phyloP scores from a whole-genome alignment of 306 rosid genomes.

The Acacia acuminata region DNA sequence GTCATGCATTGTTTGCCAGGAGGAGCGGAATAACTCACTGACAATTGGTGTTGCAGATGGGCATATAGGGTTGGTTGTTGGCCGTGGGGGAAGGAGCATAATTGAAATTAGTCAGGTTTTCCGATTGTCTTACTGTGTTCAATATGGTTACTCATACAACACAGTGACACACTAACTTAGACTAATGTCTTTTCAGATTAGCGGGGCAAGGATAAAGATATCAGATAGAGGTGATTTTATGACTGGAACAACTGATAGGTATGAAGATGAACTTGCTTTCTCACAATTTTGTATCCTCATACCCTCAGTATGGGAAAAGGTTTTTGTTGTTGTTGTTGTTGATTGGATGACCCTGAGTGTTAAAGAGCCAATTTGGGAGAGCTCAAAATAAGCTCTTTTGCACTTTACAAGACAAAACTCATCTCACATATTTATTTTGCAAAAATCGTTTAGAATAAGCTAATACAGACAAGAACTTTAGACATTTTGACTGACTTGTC shows the following conservation, averaged over 20 bases:
- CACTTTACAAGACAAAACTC: no score
- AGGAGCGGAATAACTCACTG: constrained; percentile 79
- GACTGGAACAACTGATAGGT: constrained; percentile 98
- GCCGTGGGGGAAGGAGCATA: constrained; percentile 97
- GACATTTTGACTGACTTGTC: not conserved
- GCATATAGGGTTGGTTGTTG: constrained; percentile 95
- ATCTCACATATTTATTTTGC: no score
- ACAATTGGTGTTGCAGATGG: constrained; percentile 89
- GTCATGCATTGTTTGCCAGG: constrained; percentile 57
- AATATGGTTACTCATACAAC: constrained; percentile 9
- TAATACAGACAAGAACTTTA: not conserved
- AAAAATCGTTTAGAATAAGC: no score
- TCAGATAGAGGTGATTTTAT: constrained; percentile 97
- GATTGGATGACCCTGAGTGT: constrained; percentile 13
- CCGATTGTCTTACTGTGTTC: constrained; percentile 12
- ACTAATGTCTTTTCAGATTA: constrained; percentile 54
- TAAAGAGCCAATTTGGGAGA: not conserved
- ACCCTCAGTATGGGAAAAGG: not conserved
- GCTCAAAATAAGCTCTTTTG: no score
- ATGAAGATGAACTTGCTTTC: constrained; percentile 19
- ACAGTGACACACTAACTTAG: constrained; percentile 30
- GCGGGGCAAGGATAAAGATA: constrained; percentile 99
- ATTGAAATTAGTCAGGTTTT: constrained; percentile 92
- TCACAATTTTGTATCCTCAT: constrained; percentile 5
- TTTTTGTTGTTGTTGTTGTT: not conserved